These are phyloP conservation scores for Nicotiana knightiana DNA, from an alignment of 257 asterid genomes.

Conservation along the genomic window DNA sequence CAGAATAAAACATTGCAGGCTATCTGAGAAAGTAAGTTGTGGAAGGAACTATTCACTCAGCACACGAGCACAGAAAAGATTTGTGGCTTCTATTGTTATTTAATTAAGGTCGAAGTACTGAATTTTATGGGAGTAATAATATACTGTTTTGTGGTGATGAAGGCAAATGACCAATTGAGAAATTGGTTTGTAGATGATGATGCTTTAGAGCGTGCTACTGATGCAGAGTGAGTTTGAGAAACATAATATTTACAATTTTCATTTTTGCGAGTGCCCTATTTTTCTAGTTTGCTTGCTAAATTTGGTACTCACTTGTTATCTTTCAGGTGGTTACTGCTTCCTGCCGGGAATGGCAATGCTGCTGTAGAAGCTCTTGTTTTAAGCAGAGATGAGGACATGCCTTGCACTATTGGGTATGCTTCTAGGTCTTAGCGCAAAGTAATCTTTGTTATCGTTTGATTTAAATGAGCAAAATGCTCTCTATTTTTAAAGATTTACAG, in stretches of 20 bases:
- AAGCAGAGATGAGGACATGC: conserved; percentile 58
- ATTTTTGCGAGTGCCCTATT: background rate
- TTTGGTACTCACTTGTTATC: background rate
- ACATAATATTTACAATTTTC: background rate
- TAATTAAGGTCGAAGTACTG: conserved; percentile 5
- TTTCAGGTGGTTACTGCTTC: conserved; percentile 69
- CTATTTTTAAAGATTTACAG: background rate
- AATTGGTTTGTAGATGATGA: conserved; percentile 82
- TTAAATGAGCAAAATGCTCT: background rate
- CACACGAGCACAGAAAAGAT: background rate
- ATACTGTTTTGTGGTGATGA: conserved; percentile 6
- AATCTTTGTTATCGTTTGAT: background rate
- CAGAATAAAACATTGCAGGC: conserved; percentile 69
- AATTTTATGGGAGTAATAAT: background rate
- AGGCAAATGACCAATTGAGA: conserved; percentile 68
- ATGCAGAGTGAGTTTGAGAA: conserved; percentile 62
- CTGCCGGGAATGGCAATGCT: conserved; percentile 46
- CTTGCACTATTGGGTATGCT: conserved; percentile 66
- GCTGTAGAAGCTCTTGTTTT: conserved; percentile 63
- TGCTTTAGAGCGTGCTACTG: conserved; percentile 82
- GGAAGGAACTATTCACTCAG: background rate
- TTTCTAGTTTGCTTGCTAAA: conserved; percentile 5
- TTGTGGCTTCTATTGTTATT: background rate
- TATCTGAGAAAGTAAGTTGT: conserved; percentile 73
- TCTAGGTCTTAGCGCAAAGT: background rate